These are phyloP conservation scores for Trametes polyzona DNA, from an alignment of 1,284 basidiomycete genomes.

Conservation along the genomic window DNA sequence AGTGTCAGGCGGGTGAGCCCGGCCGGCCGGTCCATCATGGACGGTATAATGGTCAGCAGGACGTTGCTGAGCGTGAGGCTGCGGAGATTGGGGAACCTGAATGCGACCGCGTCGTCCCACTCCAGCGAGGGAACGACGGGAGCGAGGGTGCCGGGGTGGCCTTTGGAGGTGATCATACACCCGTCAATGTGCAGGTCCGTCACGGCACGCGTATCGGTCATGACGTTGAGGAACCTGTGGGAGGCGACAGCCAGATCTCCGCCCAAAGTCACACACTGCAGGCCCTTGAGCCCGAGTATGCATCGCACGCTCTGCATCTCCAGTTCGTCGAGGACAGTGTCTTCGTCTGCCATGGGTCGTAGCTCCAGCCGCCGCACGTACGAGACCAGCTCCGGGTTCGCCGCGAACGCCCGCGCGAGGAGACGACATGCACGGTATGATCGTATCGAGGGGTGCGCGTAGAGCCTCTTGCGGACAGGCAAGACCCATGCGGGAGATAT, in stretches of 20 bases:
- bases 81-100: slow-evolving; percentile 33
- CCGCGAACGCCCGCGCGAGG: slow-evolving; percentile 46
- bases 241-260: slow-evolving; percentile 50
- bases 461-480: slow-evolving; percentile 49
- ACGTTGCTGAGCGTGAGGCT: slow-evolving; percentile 46
- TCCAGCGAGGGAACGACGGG: slow-evolving; percentile 28
- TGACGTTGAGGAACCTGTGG: slow-evolving; percentile 48
- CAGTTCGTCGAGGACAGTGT: slow-evolving; percentile 28
- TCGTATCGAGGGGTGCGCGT: slow-evolving; percentile 44
- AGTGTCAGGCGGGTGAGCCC: slow-evolving; percentile 44
- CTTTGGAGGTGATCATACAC: slow-evolving; percentile 18
- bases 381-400: slow-evolving; percentile 39
- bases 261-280: slow-evolving; percentile 47
- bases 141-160: slow-evolving; percentile 2
- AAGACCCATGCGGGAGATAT: slow-evolving; percentile 52
- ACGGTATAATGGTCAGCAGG: slow-evolving; percentile 46
- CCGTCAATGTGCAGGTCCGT: slow-evolving; percentile 51
- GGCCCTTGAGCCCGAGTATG: slow-evolving; percentile 46
- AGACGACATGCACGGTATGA: slow-evolving; percentile 47
- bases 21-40: slow-evolving; percentile 40
- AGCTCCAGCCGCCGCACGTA: slow-evolving; percentile 50
- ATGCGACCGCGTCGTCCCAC: slow-evolving; percentile 38
- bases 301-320: slow-evolving; percentile 44
- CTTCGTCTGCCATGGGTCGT: slow-evolving; percentile 36
- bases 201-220: slow-evolving; percentile 46